Evolutionary conservation across 108 stramenopile genomes (phyloP).

Genomic region (Cyclotella sp.): DNA sequence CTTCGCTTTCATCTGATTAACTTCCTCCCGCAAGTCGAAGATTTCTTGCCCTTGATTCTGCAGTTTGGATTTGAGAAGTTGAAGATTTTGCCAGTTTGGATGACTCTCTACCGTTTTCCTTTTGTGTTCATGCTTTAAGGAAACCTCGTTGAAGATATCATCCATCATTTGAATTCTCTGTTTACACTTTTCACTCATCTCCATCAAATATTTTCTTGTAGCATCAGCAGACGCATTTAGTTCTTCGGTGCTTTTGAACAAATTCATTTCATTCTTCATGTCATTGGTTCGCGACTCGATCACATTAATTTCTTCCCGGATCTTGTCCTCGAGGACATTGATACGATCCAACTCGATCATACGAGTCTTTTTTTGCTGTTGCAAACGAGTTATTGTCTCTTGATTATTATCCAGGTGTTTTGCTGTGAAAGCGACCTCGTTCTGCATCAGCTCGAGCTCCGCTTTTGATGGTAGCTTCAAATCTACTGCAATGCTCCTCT

Average conservation of each 20-base stretch:
- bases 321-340: slow-evolving; percentile 21
- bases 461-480: slow-evolving; percentile 33
- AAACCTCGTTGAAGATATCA: not conserved
- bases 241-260: slow-evolving; percentile 8
- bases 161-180: slow-evolving; percentile 16
- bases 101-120: slow-evolving; percentile 5
- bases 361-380: slow-evolving; percentile 29
- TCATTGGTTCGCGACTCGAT: slow-evolving; percentile 9
- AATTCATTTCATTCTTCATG: slow-evolving; percentile 22
- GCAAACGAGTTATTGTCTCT: slow-evolving; percentile 23
- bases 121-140: not conserved
- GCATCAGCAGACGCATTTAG: slow-evolving; percentile 25
- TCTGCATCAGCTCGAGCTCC: slow-evolving; percentile 29
- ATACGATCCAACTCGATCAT: slow-evolving; percentile 35
- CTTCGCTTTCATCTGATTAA: slow-evolving; percentile 12
- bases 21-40: slow-evolving; percentile 12
- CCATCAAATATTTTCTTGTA: slow-evolving; percentile 14
- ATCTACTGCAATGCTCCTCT: slow-evolving; percentile 2
- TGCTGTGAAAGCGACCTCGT: slow-evolving; percentile 29
- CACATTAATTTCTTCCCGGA: slow-evolving; percentile 17
- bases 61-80: slow-evolving; percentile 20
- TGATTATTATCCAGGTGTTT: slow-evolving; percentile 34
- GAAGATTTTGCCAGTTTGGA: slow-evolving; percentile 19
- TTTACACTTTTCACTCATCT: slow-evolving; percentile 28
- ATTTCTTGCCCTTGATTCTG: slow-evolving; percentile 12